These are phyloP conservation scores for Flaveria bidentis DNA, from an alignment of 129 eudicot species.

Conservation along the genomic window DNA sequence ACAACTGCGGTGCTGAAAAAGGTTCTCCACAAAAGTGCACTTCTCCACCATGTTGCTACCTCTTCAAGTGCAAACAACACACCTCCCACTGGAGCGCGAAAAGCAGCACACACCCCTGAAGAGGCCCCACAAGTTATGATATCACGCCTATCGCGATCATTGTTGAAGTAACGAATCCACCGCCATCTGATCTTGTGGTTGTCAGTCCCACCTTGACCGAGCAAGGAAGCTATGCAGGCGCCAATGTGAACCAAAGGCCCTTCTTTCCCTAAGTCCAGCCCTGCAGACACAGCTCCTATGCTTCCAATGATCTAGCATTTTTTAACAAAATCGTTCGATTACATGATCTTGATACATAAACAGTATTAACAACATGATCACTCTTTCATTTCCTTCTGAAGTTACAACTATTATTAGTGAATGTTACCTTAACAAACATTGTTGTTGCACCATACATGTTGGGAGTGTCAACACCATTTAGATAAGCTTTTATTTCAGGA, in stretches of 20 bases:
- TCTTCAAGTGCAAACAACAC: conserved; percentile 91
- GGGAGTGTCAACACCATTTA: conserved; percentile 90
- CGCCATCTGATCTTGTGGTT: conserved; percentile 64
- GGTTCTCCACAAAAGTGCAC: conserved; percentile 93
- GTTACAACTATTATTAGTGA: background rate
- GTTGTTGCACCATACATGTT: conserved; percentile 84
- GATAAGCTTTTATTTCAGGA: conserved; percentile 94
- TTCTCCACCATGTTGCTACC: conserved; percentile 98
- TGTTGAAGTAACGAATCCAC: conserved; percentile 85
- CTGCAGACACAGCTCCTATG: conserved; percentile 91
- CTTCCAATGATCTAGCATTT: conserved; percentile 77
- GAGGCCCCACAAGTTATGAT: conserved; percentile 91
- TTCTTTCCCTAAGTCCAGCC: conserved; percentile 89
- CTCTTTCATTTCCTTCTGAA: background rate
- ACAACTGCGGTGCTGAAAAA: conserved; percentile 94
- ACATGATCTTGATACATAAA: too few species aligned
- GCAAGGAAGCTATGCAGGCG: conserved; percentile 79
- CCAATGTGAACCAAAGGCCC: conserved; percentile 97
- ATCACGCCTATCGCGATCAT: conserved; percentile 85
- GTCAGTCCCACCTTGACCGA: conserved; percentile 89
- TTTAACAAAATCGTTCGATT: too few species aligned
- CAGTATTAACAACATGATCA: background rate
- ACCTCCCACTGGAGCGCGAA: conserved; percentile 90
- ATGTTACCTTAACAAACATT: conserved; percentile 70
- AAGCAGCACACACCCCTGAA: conserved; percentile 93